Conservation (phyloP, 2,329 filamentous ascomycete species). For the Penicillium freii region DNA sequence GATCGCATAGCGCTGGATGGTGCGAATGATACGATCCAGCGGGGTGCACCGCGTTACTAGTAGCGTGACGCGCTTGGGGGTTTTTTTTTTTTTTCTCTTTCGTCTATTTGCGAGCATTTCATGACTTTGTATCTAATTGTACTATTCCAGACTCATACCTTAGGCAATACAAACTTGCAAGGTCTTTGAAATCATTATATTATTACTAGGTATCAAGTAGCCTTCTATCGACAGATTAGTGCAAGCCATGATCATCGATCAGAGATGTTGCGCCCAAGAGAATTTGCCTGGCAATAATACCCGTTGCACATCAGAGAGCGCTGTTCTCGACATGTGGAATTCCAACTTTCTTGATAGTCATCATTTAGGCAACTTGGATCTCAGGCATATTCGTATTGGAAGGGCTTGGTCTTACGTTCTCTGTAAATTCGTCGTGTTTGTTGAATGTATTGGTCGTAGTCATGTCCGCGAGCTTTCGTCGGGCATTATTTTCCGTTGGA, state of each 20-base stretch:
- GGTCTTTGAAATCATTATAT: neutral
- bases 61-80: neutral
- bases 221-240: neutral
- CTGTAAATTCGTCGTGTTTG: neutral
- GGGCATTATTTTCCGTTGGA: neutral
- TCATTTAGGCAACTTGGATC: neutral
- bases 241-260: neutral
- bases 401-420: neutral
- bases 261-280: neutral
- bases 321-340: neutral
- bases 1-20: slow-evolving; percentile 33
- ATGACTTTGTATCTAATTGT: slow-evolving; percentile 6
- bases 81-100: neutral
- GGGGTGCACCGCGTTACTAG: slow-evolving; percentile 34
- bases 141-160: neutral
- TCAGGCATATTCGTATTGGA: neutral
- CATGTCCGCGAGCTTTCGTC: neutral
- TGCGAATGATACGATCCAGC: slow-evolving; percentile 31
- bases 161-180: neutral
- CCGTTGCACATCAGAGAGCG: neutral
- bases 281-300: neutral
- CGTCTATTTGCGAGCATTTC: neutral
- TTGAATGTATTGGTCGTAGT: neutral
- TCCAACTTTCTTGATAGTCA: neutral
- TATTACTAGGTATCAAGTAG: neutral